Percentiles rank a stretch among this genome's conserved stretches.
Conservation (phyloP, 2,329 filamentous ascomycete genomes). For the Curvularia sp. region DNA sequence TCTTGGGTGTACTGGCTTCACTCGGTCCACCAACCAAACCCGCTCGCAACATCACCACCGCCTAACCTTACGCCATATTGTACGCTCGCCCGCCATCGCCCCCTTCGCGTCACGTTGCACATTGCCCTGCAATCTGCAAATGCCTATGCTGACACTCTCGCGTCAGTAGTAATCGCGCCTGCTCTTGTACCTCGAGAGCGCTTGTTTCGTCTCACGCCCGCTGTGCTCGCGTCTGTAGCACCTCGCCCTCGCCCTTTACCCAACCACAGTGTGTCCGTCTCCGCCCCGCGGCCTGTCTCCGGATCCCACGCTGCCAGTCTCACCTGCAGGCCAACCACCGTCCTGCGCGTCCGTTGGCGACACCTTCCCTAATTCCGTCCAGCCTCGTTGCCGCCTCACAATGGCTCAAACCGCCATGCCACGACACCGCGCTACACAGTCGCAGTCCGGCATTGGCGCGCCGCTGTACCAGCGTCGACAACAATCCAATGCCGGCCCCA, state of each 20-base stretch:
- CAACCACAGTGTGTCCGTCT: slow-evolving; percentile 11
- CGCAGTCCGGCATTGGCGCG: slow-evolving; percentile 45
- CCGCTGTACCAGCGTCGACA: slow-evolving; percentile 49
- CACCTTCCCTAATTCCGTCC: slow-evolving; percentile 41
- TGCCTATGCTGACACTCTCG: slow-evolving; percentile 42
- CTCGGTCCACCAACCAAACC: slow-evolving; percentile 30
- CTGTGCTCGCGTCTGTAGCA: slow-evolving; percentile 43
- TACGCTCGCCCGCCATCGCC: slow-evolving; percentile 25
- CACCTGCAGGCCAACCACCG: slow-evolving; percentile 30
- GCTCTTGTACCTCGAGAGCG: slow-evolving; percentile 46
- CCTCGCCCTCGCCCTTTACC: slow-evolving; percentile 20
- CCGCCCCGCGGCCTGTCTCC: slow-evolving; percentile 29
- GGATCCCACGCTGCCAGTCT: slow-evolving; percentile 32
- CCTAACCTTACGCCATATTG: slow-evolving; percentile 27
- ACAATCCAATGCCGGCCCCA: slow-evolving; percentile 41
- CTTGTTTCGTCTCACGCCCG: slow-evolving; percentile 50
- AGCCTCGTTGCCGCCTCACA: slow-evolving; percentile 31
- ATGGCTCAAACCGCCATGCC: slow-evolving; percentile 50
- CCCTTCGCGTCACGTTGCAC: slow-evolving; percentile 13
- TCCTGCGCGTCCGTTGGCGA: slow-evolving; percentile 31
- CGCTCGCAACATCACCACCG: slow-evolving; percentile 18
- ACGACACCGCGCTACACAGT: slow-evolving; percentile 51
- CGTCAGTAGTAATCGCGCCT: slow-evolving; percentile 41
- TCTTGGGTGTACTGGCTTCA: slow-evolving; percentile 48
- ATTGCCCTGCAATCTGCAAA: slow-evolving; percentile 31